A percentile compares a stretch with the other conserved stretches of the same genome.
phyloP scores from a whole-genome alignment of 2,329 filamentous ascomycete species.

The Fusarium verticillioides region DNA sequence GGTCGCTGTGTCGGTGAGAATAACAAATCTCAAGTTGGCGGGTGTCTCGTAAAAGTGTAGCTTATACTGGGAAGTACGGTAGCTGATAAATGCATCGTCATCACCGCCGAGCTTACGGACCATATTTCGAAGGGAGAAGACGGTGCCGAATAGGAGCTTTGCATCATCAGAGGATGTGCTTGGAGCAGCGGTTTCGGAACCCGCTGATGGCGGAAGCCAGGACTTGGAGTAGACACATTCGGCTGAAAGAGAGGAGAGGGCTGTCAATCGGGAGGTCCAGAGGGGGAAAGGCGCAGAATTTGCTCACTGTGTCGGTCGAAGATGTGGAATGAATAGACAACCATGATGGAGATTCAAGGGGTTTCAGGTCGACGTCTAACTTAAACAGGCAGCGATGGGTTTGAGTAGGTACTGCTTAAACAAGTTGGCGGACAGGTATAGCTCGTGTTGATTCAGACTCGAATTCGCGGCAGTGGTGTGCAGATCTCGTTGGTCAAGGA shows the following conservation, averaged over 20 bases:
- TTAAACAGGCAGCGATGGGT: not conserved
- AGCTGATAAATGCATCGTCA: constrained; percentile 95
- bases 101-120: constrained; percentile 92
- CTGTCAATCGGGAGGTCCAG: constrained; percentile 20
- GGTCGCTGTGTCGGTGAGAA: constrained; percentile 91
- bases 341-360: constrained; percentile 68
- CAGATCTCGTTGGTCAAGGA: not conserved
- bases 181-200: constrained; percentile 30
- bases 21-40: constrained; percentile 93
- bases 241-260: constrained; percentile 64
- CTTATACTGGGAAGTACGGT: constrained; percentile 94
- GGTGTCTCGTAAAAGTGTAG: constrained; percentile 99
- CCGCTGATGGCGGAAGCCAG: constrained; percentile 71
- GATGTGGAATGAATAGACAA: constrained; percentile 97
- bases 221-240: constrained; percentile 96
- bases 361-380: not conserved
- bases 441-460: not conserved
- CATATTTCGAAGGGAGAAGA: constrained; percentile 97
- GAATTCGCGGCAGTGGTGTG: not conserved
- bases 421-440: not conserved
- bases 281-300: constrained; percentile 36
- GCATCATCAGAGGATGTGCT: constrained; percentile 77
- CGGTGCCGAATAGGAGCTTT: constrained; percentile 95
- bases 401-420: not conserved
- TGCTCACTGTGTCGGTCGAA: constrained; percentile 95